phyloP scores from a whole-genome alignment of 495 filamentous ascomycete genomes.

The Xylaria longipes region DNA sequence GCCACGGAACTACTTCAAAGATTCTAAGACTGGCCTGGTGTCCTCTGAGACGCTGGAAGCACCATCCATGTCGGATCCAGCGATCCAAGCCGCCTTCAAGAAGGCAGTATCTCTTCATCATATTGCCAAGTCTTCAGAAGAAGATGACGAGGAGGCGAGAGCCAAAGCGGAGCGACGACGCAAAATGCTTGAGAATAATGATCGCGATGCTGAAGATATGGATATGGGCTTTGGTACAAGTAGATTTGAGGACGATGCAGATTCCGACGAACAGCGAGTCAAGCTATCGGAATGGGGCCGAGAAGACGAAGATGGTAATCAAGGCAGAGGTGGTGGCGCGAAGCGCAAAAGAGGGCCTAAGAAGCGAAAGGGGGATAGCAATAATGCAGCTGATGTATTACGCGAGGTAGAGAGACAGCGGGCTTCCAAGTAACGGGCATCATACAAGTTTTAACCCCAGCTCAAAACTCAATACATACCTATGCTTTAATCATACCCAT shows the following conservation, averaged over 20 bases:
- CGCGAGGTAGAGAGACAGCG: constrained; percentile 73
- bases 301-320: constrained; percentile 60
- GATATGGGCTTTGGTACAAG: constrained; percentile 93
- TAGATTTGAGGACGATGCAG: constrained; percentile 80
- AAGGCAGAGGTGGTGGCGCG: constrained; percentile 51
- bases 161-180: constrained; percentile 69
- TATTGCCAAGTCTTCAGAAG: constrained; percentile 49
- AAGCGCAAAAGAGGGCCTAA: constrained; percentile 83
- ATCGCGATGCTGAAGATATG: constrained; percentile 88
- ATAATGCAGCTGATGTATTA: constrained; percentile 82
- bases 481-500: neutral
- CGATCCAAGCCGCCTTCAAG: constrained; percentile 81
- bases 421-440: constrained; percentile 27
- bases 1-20: constrained; percentile 68
- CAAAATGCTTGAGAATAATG: constrained; percentile 75
- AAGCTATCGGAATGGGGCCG: constrained; percentile 71
- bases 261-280: constrained; percentile 63
- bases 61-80: constrained; percentile 71
- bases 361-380: constrained; percentile 85
- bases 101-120: constrained; percentile 79
- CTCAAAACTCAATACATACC: neutral
- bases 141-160: constrained; percentile 47
- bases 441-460: neutral
- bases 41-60: constrained; percentile 55
- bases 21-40: constrained; percentile 51